Base-by-base conservation (phyloP, 306 rosid species). In the Cercis canadensis region DNA sequence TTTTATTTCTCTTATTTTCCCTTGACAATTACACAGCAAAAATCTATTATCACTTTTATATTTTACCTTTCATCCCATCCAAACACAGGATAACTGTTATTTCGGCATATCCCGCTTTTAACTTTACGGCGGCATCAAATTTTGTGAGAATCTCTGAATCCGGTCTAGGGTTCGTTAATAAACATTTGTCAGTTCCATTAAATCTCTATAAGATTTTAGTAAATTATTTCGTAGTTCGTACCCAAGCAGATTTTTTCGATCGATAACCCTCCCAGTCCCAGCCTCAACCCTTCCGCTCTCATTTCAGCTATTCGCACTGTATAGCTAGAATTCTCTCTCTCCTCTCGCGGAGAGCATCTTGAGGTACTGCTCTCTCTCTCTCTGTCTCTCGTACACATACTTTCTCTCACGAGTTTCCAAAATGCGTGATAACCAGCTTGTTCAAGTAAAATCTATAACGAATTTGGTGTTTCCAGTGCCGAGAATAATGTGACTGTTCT, bases 361-460 rank as follows among this genome's bases (percentile, higher is more conserved):
- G 51, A 69, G 86, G 86, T 82, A 77, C 57, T 45, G 29, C 14
- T 81, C 65, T 11, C 59, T 57, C 39, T 60, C 72, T 39, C 14
- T 81, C 65, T 11, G 53, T 57, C 39, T 60, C 72, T 39, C 36
- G 9, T 63, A 17, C 56, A 15, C 11, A 17, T 8, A 8, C 10
- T 4, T 5, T 44, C 4, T 11, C 50, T 44, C n/a, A 6, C 54
- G 18, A 18, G 7, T n/a, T 8, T 50, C 16, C 24, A 12, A 50
- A 16, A 16, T 50, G 56, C 24, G n/a, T 5, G 4, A 43, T 43
- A 11, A 11, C 49, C 11, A 43, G n/a, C 49, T 10, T 43, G 49
- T 50, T 15, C 1, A 50, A 50, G 10, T 17, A 18, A 49, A 49
- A 14, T n/a, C 54, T 5, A 5, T 49, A 5, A 49, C 8, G 21